Evolutionary conservation across 768 basidiomycete genomes (phyloP).

Genomic region (Butyriboletus loyo): DNA sequence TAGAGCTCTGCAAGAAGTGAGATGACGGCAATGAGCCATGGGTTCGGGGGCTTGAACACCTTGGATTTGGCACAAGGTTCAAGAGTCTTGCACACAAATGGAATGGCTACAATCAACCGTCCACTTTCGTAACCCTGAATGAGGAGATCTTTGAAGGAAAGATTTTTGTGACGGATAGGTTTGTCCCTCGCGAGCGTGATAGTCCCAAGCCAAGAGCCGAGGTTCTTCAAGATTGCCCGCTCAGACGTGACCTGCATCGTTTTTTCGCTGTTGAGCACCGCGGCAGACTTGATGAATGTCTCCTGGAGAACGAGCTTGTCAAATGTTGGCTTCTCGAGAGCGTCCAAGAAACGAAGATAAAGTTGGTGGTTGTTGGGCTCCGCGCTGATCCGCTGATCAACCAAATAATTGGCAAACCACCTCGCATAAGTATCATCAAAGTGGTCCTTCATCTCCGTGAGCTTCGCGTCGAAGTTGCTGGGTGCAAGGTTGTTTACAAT

Average conservation of each 20-base stretch:
- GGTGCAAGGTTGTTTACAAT: constrained; percentile 98
- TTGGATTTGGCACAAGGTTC: constrained; percentile 86
- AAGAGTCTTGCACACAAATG: constrained; percentile 96
- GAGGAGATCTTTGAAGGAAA: constrained; percentile 97
- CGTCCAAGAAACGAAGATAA: constrained; percentile 91
- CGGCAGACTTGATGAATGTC: constrained; percentile 83
- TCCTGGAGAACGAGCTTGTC: constrained; percentile 87
- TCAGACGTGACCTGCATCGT: constrained; percentile 84
- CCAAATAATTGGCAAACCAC: constrained; percentile 98
- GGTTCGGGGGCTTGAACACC: constrained; percentile 95
- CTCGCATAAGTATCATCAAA: constrained; percentile 82
- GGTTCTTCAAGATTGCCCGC: constrained; percentile 85
- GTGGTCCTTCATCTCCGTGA: constrained; percentile 78
- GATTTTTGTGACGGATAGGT: constrained; percentile 88
- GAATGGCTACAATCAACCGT: constrained; percentile 89
- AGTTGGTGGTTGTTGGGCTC: constrained; percentile 97
- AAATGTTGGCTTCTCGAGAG: constrained; percentile 64
- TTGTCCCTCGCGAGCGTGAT: constrained; percentile 90
- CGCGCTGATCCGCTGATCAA: constrained; percentile 91
- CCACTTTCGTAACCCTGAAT: constrained; percentile 93
- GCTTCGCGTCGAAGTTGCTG: constrained; percentile 86
- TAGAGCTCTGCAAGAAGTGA: constrained; percentile 93
- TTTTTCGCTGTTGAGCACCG: constrained; percentile 87
- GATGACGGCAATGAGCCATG: constrained; percentile 97
- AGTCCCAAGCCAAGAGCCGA: constrained; percentile 91